These are phyloP conservation scores for Aphanomyces invadans DNA, from an alignment of 352 stramenopile genomes.

Conservation along the genomic window DNA sequence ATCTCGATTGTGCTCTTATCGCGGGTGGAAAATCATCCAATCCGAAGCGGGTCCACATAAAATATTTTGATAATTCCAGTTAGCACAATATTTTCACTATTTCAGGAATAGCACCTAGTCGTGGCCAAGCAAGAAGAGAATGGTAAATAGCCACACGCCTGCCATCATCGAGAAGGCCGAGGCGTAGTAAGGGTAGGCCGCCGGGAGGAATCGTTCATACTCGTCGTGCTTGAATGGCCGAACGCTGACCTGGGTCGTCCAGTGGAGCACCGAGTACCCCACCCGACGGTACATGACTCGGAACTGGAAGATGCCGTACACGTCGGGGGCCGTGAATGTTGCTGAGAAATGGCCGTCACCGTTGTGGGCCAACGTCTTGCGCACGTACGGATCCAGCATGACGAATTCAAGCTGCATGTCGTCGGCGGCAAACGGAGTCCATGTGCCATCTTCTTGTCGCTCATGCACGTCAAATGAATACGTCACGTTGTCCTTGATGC, in stretches of 20 bases:
- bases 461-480: slow-evolving; percentile 88
- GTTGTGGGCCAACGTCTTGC: slow-evolving; percentile 77
- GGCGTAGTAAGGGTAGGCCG: slow-evolving; percentile 90
- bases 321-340: slow-evolving; percentile 84
- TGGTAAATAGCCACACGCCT: slow-evolving; percentile 85
- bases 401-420: slow-evolving; percentile 93
- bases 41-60: too few relatives aligned
- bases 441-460: slow-evolving; percentile 59
- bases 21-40: too few relatives aligned
- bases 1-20: too few relatives aligned
- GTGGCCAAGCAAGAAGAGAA: slow-evolving; percentile 85
- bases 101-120: slow-evolving; percentile 22
- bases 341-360: slow-evolving; percentile 65
- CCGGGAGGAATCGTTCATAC: slow-evolving; percentile 91
- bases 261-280: slow-evolving; percentile 80
- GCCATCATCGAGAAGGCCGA: slow-evolving; percentile 87
- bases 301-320: slow-evolving; percentile 93
- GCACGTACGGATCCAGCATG: slow-evolving; percentile 90
- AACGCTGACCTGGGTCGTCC: slow-evolving; percentile 86
- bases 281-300: slow-evolving; percentile 86
- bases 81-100: background rate
- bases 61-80: too few relatives aligned
- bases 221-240: slow-evolving; percentile 94
- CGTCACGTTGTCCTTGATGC: slow-evolving; percentile 90
- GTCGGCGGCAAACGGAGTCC: slow-evolving; percentile 63